A percentile compares a stretch with the other conserved stretches of the same genome.
Conservation (phyloP, 2,329 filamentous ascomycete genomes). For the Botrytis pseudocinerea region DNA sequence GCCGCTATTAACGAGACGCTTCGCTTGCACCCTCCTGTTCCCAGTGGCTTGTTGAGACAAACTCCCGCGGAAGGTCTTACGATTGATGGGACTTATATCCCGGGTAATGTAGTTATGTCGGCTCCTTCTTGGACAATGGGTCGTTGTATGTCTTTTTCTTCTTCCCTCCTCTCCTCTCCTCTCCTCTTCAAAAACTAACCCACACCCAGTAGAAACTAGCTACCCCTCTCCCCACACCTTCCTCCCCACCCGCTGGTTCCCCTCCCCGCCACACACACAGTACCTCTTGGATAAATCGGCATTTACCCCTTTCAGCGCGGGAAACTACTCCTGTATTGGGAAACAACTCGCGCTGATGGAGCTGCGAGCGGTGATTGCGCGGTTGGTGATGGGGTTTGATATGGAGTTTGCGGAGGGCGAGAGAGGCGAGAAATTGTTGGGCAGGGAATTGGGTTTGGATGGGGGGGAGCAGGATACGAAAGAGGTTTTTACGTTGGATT, state of each 20-base stretch:
- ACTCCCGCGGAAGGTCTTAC: conserved; percentile 42
- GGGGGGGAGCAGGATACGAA: neutral
- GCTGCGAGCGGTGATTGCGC: conserved; percentile 36
- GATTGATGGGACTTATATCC: conserved; percentile 26
- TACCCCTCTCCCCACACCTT: conserved; percentile 33
- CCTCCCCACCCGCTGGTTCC: conserved; percentile 40
- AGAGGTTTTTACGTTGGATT: neutral
- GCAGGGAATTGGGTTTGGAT: neutral
- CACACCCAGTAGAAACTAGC: neutral
- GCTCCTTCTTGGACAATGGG: conserved; percentile 26
- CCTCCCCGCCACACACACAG: conserved; percentile 20
- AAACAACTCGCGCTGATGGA: conserved; percentile 41
- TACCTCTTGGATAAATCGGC: conserved; percentile 33
- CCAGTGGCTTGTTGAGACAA: conserved; percentile 37
- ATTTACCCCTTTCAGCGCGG: conserved; percentile 38
- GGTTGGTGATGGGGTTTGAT: neutral
- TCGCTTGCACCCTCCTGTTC: conserved; percentile 26
- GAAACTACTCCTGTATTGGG: conserved; percentile 39
- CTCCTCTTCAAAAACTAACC: neutral
- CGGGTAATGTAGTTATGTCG: conserved; percentile 24
- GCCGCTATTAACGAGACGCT: conserved; percentile 31
- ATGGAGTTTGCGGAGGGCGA: neutral
- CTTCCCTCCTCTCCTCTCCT: no score
- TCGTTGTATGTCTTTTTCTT: conserved; percentile 21
- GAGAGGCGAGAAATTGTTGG: neutral